These are phyloP conservation scores for Backusella sp. DNA, from an alignment of 192 early-diverging fungal genomes.

Conservation along the genomic window DNA sequence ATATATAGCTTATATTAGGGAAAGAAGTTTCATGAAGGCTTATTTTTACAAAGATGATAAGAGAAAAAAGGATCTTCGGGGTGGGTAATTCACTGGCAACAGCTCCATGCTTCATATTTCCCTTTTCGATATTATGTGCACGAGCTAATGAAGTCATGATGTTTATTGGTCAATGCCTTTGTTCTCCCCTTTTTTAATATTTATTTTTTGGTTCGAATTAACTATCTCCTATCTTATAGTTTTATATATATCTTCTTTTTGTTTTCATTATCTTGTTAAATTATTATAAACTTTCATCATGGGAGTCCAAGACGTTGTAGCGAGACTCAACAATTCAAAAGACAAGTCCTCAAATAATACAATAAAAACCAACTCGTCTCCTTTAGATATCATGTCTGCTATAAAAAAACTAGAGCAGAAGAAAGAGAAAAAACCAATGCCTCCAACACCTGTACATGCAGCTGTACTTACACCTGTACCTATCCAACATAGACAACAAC, in stretches of 20 bases:
- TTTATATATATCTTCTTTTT: not conserved
- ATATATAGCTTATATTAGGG: not conserved
- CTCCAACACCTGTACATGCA: not conserved
- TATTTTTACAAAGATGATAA: not conserved
- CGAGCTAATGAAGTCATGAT: not conserved
- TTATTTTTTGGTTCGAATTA: not conserved
- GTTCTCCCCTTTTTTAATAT: slow-evolving; percentile 3
- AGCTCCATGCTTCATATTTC: slow-evolving; percentile 1
- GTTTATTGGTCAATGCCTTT: slow-evolving; percentile 4
- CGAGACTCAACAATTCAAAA: slow-evolving; percentile 21
- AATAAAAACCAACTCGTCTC: not conserved
- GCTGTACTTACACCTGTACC: not conserved
- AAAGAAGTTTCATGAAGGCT: not conserved
- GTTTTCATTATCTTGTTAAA: slow-evolving; percentile 12
- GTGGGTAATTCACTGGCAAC: not conserved
- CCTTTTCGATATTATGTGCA: not conserved
- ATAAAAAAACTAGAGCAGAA: not conserved
- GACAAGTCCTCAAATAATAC: not conserved
- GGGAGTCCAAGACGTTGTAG: slow-evolving; percentile 30
- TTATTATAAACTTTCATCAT: not conserved
- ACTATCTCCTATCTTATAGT: not conserved
- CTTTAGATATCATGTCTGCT: slow-evolving; percentile 1
- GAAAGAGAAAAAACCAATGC: not conserved
- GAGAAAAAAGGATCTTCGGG: not conserved
- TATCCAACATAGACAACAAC: not conserved